Evolutionary conservation across 2,329 filamentous ascomycete species (phyloP), one percentile per base, ranked within the genome.

Genomic region (Colletotrichum shisoi): DNA sequence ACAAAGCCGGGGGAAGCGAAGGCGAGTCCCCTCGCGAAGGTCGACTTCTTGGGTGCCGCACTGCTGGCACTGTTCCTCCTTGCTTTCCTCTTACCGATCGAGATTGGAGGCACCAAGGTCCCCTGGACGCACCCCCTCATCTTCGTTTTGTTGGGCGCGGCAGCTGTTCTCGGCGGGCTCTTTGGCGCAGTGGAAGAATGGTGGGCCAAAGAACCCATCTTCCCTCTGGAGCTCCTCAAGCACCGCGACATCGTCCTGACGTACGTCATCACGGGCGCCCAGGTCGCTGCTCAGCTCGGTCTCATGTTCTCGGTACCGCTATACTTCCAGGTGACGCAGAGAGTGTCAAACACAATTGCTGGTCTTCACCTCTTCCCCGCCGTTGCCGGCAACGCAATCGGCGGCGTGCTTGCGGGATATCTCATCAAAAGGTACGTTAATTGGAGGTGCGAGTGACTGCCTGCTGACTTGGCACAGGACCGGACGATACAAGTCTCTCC

Each of bases 241-340:
- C 78, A 84, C 17, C 78, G 81, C 51, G 84, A 86, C 57, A 82
- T 87, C 0, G 76, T 87, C 4, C 78, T 83, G 1, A 82, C 84
- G 0, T 87, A 86, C 64, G 65, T 84, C 0, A 83, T 88, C 44
- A 79, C 81, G 24, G 77, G 79, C 2, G 76, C 85, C 0, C 88
- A 90, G 69, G 77, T 80, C 0, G 81, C 82, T 1, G 85, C 87
- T 0, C 90, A 92, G 71, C 62, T 73, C 2, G 68, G 68, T 7
- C 68, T 69, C 2, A 88, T 91, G 85, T 89, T 87, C 61, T 83
- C 84, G 0, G 83, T 91, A 0, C 90, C 90, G 0, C 76, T 92
- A 0, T 92, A 92, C 76, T 92, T 92, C 70, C 87, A 90, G 64
- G 84, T 89, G 1, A 89, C 88, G 0, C 78, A 83, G 5, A 78